These are phyloP conservation scores for Lecanosticta acicola DNA, from an alignment of 2,329 filamentous ascomycete genomes.

Conservation along the genomic window DNA sequence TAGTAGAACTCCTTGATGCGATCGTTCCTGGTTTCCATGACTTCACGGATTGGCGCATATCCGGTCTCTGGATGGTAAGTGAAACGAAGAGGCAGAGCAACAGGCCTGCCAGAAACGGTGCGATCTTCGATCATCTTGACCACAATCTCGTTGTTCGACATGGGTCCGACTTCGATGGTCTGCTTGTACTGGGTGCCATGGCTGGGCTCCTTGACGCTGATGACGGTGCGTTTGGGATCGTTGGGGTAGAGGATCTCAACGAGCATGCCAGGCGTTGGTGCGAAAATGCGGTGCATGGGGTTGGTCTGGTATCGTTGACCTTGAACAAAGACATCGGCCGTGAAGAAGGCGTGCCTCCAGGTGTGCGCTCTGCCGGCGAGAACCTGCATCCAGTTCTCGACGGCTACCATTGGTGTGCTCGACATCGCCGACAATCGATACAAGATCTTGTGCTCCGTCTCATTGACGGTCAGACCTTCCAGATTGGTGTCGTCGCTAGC, in stretches of 20 bases:
- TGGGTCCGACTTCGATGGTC: conserved; percentile 78
- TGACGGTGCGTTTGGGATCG: conserved; percentile 74
- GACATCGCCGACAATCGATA: conserved; percentile 77
- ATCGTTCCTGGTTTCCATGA: conserved; percentile 94
- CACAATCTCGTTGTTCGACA: conserved; percentile 69
- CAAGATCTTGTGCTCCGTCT: conserved; percentile 72
- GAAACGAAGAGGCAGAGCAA: conserved; percentile 81
- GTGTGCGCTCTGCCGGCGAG: conserved; percentile 80
- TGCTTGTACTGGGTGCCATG: conserved; percentile 80
- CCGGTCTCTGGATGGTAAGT: conserved; percentile 91
- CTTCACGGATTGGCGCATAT: conserved; percentile 94
- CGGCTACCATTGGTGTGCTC: conserved; percentile 65
- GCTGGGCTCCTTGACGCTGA: conserved; percentile 81
- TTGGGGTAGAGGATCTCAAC: conserved; percentile 83
- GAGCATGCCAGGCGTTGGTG: conserved; percentile 76
- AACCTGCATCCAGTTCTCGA: conserved; percentile 80
- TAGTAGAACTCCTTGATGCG: conserved; percentile 99
- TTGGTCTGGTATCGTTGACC: conserved; percentile 97
- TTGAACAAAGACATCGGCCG: conserved; percentile 88
- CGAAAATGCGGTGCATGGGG: conserved; percentile 85
- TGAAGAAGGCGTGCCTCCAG: conserved; percentile 92
- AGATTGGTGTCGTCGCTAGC: conserved; percentile 67
- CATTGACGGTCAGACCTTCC: conserved; percentile 77
- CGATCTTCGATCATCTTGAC: conserved; percentile 92
- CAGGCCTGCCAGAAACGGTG: conserved; percentile 74